Evolutionary conservation across 495 filamentous ascomycete genomes (phyloP), one percentile per base, ranked within the genome.

Genomic region (Xylaria intraflava): DNA sequence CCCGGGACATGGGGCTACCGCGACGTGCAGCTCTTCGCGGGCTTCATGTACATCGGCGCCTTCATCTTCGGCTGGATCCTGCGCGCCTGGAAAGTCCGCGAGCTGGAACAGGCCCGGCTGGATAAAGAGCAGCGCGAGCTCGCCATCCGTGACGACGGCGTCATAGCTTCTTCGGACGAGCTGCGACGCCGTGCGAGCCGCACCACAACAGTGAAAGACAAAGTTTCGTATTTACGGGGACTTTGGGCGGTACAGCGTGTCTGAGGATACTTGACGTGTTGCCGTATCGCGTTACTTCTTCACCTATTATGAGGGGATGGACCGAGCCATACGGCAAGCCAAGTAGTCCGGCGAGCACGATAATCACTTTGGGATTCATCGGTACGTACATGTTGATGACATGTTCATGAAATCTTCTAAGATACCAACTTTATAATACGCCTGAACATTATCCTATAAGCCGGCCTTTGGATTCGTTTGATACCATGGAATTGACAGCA

Each of bases 41-140:
- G 62, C 6, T 55, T 65, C 35, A 55, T 74, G 49, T 75, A 65
- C 27, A 53, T 72, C 39, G 67, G 57, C 24, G 56, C 67, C 3
- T 75, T 74, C 43, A 22, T 70, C 22, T 76, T 63, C 14, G 57
- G 65, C n/a, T 77, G 61, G 66, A 57, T 70, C 2, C 52, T 73
- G 33, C 62, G 73, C 58, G 71, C 65, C 58, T 75, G 71, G 70
- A 76, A 72, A 40, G 57, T 76, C 1, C 65, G 66, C 47, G 66
- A 76, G 38, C 33, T 73, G 20, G 63, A 72, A 14, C 42, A 60
- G 14, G 50, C 65, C 19, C 65, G 45, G 5, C 41, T 70, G 3
- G 44, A 59, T 11, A 65, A 66, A 22, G 56, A 67, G 51, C 53
- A 66, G 35, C 56, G 57, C 29, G 64, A 61, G 27, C 61, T 63